Evolutionary conservation across 371 early-diverging fungal species (phyloP), one percentile per base, ranked within the genome.

Genomic region (Rhizopus arrhizus): DNA sequence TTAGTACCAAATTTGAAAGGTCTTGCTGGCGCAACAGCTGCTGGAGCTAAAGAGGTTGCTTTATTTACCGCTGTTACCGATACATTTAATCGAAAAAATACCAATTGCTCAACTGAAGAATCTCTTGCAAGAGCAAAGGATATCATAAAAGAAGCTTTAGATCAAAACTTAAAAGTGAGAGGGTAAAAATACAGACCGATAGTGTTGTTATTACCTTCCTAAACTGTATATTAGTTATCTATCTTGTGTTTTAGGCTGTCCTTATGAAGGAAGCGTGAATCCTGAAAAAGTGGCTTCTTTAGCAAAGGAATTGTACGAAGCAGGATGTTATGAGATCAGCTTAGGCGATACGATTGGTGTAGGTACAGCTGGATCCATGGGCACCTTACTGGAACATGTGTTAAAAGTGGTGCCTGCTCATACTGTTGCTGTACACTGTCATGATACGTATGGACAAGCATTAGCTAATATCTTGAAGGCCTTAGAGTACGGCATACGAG

Each of bases 391-490:
- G 43, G 82, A 90, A 22, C 84, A 78, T 3, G 94, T 96, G 3
- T 66, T 85, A 4, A 74, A 83, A 57, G 83, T 78, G 2, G 87
- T 97, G 1, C 93, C 96, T 4, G 69, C 86, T 1, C 82, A 90
- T 33, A 82, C 86, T 28, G 72, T 97, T 38, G 97, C 96, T 9
- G 92, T 95, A 5, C 98, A 98, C 64, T 96, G 94, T 66, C 98
- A 98, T 63, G 97, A 98, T 73, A 98, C 98, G 8, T 98, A 96
- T 74, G 98, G 98, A 6, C 96, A 95, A 72, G 98, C 97, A 0
- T 76, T 98, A 41, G 97, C 93, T 36, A 98, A 98, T 63, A 96
- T 97, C 54, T 76, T 86, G 13, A 88, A 88, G 29, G 89, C 97
- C 0, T 65, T 95, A 5, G 85, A 92, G 80, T 80, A 84, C 56